These are phyloP conservation scores for Chlamydomonas reinhardtii DNA, from an alignment of 163 green algal species.

Conservation along the genomic window DNA sequence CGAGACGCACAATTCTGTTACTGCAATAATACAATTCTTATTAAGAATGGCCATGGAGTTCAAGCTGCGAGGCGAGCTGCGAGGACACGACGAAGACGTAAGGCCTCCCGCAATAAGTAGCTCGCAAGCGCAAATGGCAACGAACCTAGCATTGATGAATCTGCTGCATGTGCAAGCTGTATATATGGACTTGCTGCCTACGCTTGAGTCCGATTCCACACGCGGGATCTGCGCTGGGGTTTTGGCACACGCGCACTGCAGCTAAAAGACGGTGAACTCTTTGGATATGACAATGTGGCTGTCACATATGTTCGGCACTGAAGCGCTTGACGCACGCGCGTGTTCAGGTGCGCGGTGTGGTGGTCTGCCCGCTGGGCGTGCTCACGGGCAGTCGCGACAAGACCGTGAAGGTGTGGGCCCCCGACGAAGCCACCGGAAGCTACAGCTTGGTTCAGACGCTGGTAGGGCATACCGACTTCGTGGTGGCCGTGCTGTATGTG, in stretches of 20 bases:
- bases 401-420: slow-evolving; percentile 75
- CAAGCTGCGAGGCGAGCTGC: slow-evolving; percentile 75
- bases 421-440: slow-evolving; percentile 33
- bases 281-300: background rate
- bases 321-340: background rate
- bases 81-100: slow-evolving; percentile 84
- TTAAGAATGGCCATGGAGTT: background rate
- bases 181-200: too few relatives aligned
- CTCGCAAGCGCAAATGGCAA: background rate
- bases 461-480: slow-evolving; percentile 85
- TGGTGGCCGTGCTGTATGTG: slow-evolving; percentile 76
- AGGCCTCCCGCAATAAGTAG: too few relatives aligned
- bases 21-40: too few relatives aligned
- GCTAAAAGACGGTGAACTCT: background rate
- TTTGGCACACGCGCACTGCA: too few relatives aligned
- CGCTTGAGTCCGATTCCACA: too few relatives aligned
- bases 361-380: slow-evolving; percentile 61
- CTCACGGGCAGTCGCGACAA: slow-evolving; percentile 79
- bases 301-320: background rate
- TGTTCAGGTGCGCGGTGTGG: slow-evolving; percentile 66
- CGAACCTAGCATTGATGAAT: too few relatives aligned
- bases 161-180: too few relatives aligned
- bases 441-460: slow-evolving; percentile 41
- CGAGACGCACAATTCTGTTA: too few relatives aligned
- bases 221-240: background rate